Base-by-base conservation (phyloP, 2,329 filamentous ascomycete genomes). In the Clonostachys sp. region DNA sequence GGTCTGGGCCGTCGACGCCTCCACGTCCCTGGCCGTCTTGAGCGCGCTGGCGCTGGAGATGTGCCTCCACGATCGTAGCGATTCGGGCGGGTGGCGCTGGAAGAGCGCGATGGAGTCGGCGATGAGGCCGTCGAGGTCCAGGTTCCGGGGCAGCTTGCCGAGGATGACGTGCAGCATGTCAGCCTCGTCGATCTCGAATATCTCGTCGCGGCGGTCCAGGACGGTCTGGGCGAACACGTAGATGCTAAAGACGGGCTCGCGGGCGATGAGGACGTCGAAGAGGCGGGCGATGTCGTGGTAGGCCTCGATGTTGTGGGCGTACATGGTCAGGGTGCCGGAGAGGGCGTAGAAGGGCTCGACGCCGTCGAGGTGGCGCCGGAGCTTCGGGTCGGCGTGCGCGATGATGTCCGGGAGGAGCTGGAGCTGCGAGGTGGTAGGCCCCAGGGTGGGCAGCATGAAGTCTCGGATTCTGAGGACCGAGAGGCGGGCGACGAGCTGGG, bases 161-260 rank as follows among this genome's bases (percentile, higher is more conserved):
- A 99, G 80, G 35, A 89, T 84, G 50, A 86, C 88, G 63, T 96
- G 91, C 20, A 99, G 78, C 81, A 99, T 95, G 59, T 97, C 92
- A 7, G 89, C 86, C 62, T 96, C 91, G 54, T 95, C 87, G n/a
- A 90, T 87, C 45, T 89, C 86, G 53, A 97, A 80, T n/a, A 99
- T 78, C 66, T 96, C 91, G 34, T 83, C 79, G 48, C 87, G 85
- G 36, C 92, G 86, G 42, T 84, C 82, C 34, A 95, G 75, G 40
- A 96, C 84, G 52, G 96, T 91, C 61, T 89, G 87, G 2, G 91
- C 90, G 67, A 96, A 97, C 47, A 97, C 77, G 65, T 99, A 99
- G 45, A 97, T 79, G 16, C 85, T 85, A 59, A 96, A 90, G 38
- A 88, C 86, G n/a, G 91, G 89, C 64, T 95, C 89, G 44, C 81